These are phyloP conservation scores for Fonsecaea erecta DNA, from an alignment of 2,329 filamentous ascomycete species.

Conservation along the genomic window DNA sequence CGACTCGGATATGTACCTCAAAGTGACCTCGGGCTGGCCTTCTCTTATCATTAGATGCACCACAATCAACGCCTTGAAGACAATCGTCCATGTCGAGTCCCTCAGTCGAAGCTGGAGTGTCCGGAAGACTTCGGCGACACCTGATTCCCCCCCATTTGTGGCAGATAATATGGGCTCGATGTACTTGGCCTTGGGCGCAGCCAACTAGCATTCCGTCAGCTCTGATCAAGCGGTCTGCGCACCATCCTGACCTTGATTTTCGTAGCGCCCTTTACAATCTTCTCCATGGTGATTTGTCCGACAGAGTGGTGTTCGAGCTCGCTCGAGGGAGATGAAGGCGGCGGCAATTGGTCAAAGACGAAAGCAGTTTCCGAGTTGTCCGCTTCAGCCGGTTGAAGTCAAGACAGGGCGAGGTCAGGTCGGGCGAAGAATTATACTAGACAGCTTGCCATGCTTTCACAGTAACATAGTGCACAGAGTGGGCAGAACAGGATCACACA, in stretches of 20 bases:
- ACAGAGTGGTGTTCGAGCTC: not conserved
- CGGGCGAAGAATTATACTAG: constrained; percentile 8
- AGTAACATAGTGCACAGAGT: constrained; percentile 14
- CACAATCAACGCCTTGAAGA: constrained; percentile 96
- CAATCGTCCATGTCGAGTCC: constrained; percentile 99
- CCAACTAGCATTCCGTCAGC: constrained; percentile 64
- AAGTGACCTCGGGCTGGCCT: constrained; percentile 84
- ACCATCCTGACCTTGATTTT: constrained; percentile 79
- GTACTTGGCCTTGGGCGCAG: constrained; percentile 97
- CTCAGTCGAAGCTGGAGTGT: constrained; percentile 84
- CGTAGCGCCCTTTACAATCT: constrained; percentile 97
- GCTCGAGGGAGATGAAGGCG: not conserved
- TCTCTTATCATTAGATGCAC: constrained; percentile 97
- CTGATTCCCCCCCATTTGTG: constrained; percentile 91
- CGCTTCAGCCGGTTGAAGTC: constrained; percentile 1
- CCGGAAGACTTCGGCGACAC: constrained; percentile 93
- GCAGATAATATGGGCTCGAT: constrained; percentile 97
- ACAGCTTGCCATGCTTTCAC: constrained; percentile 18
- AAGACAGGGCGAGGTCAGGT: constrained; percentile 10
- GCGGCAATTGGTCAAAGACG: not conserved
- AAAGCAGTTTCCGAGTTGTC: constrained; percentile 4
- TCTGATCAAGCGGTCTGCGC: constrained; percentile 1
- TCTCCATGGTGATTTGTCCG: constrained; percentile 74
- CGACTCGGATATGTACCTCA: constrained; percentile 81
- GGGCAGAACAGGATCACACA: constrained; percentile 16